Percentiles rank a stretch among this genome's conserved stretches.
Conservation (phyloP, 2,329 filamentous ascomycete species). For the Pestalotiopsis sp. region DNA sequence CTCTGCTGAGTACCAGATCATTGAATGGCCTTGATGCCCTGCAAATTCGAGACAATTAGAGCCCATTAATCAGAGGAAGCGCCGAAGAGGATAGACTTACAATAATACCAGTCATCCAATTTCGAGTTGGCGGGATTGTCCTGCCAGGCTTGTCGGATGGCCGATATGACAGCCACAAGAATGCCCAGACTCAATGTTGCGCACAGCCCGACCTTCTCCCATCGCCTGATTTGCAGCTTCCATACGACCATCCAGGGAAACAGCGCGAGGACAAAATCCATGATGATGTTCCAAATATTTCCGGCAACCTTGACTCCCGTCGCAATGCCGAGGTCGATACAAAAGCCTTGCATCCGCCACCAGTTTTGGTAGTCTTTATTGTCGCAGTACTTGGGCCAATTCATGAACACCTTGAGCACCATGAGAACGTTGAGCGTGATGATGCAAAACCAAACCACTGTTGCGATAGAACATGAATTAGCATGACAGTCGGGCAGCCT, state of each 20-base stretch:
- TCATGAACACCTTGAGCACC: constrained; percentile 48
- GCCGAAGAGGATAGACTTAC: constrained; percentile 23
- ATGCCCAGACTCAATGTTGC: constrained; percentile 54
- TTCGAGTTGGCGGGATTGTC: constrained; percentile 42
- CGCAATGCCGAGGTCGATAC: constrained; percentile 40
- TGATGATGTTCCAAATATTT: constrained; percentile 56
- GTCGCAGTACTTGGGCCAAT: constrained; percentile 51
- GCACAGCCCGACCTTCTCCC: constrained; percentile 53
- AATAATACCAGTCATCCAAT: constrained; percentile 51
- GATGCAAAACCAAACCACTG: constrained; percentile 53
- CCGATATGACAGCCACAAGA: constrained; percentile 46
- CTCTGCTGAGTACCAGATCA: constrained; percentile 14
- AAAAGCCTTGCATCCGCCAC: constrained; percentile 48
- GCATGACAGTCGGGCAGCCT: not conserved
- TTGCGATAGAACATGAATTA: not conserved
- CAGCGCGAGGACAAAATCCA: constrained; percentile 53
- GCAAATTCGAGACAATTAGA: not conserved
- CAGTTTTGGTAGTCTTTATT: constrained; percentile 46
- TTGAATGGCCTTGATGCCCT: constrained; percentile 14
- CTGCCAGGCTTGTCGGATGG: constrained; percentile 52
- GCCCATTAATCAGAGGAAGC: too few species aligned
- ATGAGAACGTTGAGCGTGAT: constrained; percentile 51
- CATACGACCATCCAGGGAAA: constrained; percentile 55
- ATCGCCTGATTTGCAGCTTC: constrained; percentile 47
- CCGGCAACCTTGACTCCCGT: constrained; percentile 52